Conservation (phyloP, 306 rosid genomes). For the Casuarina equisetifolia region DNA sequence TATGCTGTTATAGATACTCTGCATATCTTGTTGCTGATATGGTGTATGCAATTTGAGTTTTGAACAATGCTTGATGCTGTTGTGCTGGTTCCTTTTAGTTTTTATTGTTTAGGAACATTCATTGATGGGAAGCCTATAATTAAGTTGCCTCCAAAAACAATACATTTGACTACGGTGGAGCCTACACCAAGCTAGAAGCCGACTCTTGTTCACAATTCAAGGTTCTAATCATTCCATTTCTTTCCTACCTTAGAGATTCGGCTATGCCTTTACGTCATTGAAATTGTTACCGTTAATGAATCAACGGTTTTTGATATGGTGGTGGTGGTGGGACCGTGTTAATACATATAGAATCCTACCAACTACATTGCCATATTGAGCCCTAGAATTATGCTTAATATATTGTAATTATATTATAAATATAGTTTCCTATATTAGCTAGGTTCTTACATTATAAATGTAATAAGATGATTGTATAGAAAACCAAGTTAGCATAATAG, state of each 20-base stretch:
- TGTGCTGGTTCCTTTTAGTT: constrained; percentile 22
- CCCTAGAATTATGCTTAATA: too few species aligned
- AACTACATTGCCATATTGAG: too few species aligned
- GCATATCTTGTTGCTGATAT: not conserved
- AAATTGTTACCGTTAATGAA: too few species aligned
- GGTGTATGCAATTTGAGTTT: constrained; percentile 21
- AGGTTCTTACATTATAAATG: too few species aligned
- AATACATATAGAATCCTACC: too few species aligned
- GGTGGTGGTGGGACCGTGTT: too few species aligned
- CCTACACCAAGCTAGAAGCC: constrained; percentile 87
- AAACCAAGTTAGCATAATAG: too few species aligned
- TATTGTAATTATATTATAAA: too few species aligned
- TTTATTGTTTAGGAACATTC: constrained; percentile 65
- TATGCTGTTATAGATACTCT: not conserved
- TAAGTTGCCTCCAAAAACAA: constrained; percentile 60
- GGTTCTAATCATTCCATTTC: constrained; percentile 46
- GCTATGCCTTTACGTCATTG: not conserved
- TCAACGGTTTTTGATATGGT: too few species aligned
- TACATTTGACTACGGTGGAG: constrained; percentile 67
- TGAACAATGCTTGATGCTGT: constrained; percentile 14
- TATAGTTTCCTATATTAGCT: too few species aligned
- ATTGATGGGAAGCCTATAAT: constrained; percentile 90
- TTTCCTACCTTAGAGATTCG: constrained; percentile 1
- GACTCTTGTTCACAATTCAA: constrained; percentile 86
- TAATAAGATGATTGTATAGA: too few species aligned